Base-by-base conservation (phyloP, 1,139 yeast genomes). In the Lodderomyces jiufengensis region DNA sequence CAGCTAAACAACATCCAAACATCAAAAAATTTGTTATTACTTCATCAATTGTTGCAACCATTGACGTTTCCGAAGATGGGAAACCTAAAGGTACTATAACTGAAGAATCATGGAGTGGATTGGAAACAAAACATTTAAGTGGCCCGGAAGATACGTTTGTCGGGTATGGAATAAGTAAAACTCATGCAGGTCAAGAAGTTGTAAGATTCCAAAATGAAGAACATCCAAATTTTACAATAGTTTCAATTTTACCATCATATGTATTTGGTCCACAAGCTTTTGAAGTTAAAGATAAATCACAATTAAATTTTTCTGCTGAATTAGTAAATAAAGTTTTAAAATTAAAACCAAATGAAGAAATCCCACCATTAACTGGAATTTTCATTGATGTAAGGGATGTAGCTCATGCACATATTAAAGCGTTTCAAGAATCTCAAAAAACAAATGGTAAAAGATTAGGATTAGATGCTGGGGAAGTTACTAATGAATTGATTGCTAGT, bases 341-440 rank as follows among this genome's bases (percentile, higher is more conserved):
- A 20, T 44, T 51, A 45, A 42, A 38, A 10, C 43, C 49, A 2
- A 41, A 40, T 6, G 51, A 41, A 34, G 40, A 23, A 39, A 31
- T 49, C 35, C 51, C 51, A n/a, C 27, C 16, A 2, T 7, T n/a
- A 7, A 29, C 22, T 5, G 59, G 57, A 10, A 42, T 40, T 3
- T 59, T 49, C 50, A 61, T 70, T 28, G 80, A 76, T 47, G 81
- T 76, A 1, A 60, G 80, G 36, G 79, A 76, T 47, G 70, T 72
- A 5, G 78, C 80, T 4, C 52, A 49, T 41, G 77, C 77, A 9
- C 82, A 76, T 49, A 51, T 75, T 9, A 45, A 50, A 27, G 73
- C 73, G 0, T 54, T 73, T 40, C 64, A 66, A 42, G 48, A 46
- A 3, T 22, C 35, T 44, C 23, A 44, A 3, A 44, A 42, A 5